Evolutionary conservation across 2,329 filamentous ascomycete species (phyloP).

Genomic region (Nemania sp.): DNA sequence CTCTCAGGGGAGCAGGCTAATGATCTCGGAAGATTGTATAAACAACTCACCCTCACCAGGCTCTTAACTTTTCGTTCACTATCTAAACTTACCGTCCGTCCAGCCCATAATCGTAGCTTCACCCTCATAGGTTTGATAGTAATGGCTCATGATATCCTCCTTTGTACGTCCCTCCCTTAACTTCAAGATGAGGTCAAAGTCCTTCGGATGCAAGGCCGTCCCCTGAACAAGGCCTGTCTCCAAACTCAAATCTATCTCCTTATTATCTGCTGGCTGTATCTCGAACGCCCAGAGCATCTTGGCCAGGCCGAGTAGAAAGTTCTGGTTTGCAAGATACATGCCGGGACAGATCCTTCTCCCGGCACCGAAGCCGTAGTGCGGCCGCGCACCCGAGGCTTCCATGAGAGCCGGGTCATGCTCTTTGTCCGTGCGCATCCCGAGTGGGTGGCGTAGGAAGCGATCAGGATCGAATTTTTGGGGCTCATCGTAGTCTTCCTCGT

Average conservation of each 20-base stretch:
- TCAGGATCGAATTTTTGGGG: slow-evolving; percentile 10
- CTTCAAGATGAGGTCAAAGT: slow-evolving; percentile 10
- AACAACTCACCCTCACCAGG: too few species aligned
- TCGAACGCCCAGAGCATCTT: slow-evolving; percentile 53
- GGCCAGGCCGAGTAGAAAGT: slow-evolving; percentile 49
- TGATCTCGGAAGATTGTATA: too few species aligned
- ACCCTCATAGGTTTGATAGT: slow-evolving; percentile 8
- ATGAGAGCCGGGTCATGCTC: slow-evolving; percentile 7
- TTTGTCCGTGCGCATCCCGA: slow-evolving; percentile 5
- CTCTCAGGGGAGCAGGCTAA: too few species aligned
- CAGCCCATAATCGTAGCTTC: slow-evolving; percentile 5
- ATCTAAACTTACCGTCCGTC: not conserved
- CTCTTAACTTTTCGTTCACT: too few species aligned
- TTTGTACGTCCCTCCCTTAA: not conserved
- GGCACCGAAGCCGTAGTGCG: slow-evolving; percentile 42
- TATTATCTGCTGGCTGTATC: slow-evolving; percentile 21
- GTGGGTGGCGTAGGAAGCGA: slow-evolving; percentile 6
- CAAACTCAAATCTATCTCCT: slow-evolving; percentile 13
- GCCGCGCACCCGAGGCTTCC: slow-evolving; percentile 8
- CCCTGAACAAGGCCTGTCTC: slow-evolving; percentile 3
- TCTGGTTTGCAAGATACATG: slow-evolving; percentile 52
- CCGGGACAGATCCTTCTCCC: slow-evolving; percentile 54
- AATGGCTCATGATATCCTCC: slow-evolving; percentile 10
- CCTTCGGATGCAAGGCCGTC: slow-evolving; percentile 3
- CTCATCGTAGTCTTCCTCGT: slow-evolving; percentile 10